Percentiles rank a stretch among this genome's conserved stretches.
phyloP scores from a whole-genome alignment of 2,329 filamentous ascomycete species.

The Colletotrichum sp. region DNA sequence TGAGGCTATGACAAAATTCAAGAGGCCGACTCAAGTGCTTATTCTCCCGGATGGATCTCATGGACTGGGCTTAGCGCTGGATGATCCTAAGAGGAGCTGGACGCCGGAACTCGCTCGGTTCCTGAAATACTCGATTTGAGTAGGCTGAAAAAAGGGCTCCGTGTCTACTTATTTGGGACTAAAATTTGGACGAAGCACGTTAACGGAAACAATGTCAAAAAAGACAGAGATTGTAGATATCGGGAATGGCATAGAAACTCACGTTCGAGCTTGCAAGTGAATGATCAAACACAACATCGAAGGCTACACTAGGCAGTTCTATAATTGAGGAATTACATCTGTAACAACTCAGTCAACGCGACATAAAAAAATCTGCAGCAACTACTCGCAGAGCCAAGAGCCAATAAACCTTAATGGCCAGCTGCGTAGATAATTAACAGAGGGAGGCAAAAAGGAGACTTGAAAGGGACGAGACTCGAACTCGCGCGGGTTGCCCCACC shows the following conservation, averaged over 20 bases:
- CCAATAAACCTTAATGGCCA: not conserved
- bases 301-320: not conserved
- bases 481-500: not conserved
- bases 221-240: not conserved
- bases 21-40: slow-evolving; percentile 27
- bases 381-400: not conserved
- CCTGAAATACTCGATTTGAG: slow-evolving; percentile 25
- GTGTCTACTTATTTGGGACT: rapidly evolving
- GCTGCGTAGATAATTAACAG: not conserved
- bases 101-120: slow-evolving; percentile 31
- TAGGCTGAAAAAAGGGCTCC: not conserved
- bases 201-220: not conserved
- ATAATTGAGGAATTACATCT: not conserved
- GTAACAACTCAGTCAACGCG: not conserved
- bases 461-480: not conserved
- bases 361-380: not conserved
- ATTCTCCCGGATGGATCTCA: slow-evolving; percentile 32
- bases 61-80: slow-evolving; percentile 29
- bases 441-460: not conserved
- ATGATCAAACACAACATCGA: not conserved
- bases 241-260: not conserved
- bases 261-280: not conserved
- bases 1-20: slow-evolving; percentile 26
- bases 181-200: not conserved
- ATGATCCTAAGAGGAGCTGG: slow-evolving; percentile 27